Evolutionary conservation across 1,284 basidiomycete genomes (phyloP).

Genomic region (Megacollybia platyphylla): DNA sequence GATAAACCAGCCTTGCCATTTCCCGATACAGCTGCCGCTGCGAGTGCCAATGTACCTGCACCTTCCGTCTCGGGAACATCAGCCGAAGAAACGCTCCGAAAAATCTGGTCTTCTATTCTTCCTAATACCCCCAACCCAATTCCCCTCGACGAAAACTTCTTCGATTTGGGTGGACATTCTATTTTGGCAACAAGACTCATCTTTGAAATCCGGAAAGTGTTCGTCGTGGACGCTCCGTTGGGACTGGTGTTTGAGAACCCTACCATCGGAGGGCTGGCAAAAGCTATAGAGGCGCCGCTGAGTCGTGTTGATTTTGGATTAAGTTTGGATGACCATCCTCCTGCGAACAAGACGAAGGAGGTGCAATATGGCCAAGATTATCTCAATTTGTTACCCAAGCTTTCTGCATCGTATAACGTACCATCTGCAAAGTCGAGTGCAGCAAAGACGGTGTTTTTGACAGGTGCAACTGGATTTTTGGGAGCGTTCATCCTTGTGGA

Average conservation of each 20-base stretch:
- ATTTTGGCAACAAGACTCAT: constrained; percentile 95
- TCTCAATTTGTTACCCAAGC: constrained; percentile 43
- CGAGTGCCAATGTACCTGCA: constrained; percentile 17
- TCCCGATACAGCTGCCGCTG: constrained; percentile 82
- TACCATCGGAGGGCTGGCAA: constrained; percentile 74
- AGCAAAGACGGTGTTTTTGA: constrained; percentile 60
- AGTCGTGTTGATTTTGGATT: constrained; percentile 77
- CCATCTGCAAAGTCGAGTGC: constrained; percentile 49
- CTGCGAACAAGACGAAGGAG: constrained; percentile 17
- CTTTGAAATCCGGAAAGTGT: constrained; percentile 91
- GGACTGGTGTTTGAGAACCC: constrained; percentile 91
- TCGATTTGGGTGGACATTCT: constrained; percentile 97
- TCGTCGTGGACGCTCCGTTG: constrained; percentile 86
- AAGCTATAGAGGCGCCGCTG: constrained; percentile 61
- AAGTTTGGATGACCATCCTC: constrained; percentile 13
- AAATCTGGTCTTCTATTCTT: constrained; percentile 77
- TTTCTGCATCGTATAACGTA: constrained; percentile 50
- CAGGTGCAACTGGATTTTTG: constrained; percentile 95
- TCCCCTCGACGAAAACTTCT: constrained; percentile 91
- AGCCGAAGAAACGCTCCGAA: constrained; percentile 32
- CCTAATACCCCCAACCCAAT: constrained; percentile 74
- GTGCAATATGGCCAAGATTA: constrained; percentile 70
- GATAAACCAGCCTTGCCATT: constrained; percentile 98
- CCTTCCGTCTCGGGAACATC: constrained; percentile 68
- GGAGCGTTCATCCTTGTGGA: constrained; percentile 89